Evolutionary conservation across 2,329 filamentous ascomycete genomes (phyloP), one percentile per base, ranked within the genome.

Genomic region (Pseudogymnoascus sp.): DNA sequence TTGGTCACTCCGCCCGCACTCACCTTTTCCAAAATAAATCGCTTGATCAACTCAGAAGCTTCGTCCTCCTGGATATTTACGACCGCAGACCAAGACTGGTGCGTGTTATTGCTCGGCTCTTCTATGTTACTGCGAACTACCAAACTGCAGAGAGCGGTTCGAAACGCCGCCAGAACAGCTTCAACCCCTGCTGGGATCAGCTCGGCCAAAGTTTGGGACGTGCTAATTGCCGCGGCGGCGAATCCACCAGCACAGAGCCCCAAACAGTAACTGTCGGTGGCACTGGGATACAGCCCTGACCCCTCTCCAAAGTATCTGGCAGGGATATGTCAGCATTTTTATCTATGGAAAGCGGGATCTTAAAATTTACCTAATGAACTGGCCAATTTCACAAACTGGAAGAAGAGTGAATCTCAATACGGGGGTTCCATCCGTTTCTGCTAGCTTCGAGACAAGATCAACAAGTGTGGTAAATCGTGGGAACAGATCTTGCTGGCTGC

Each of bases 231-330:
- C 1, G 67, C 68, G 4, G 69, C 68, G 15, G 70, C 65, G 30
- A 71, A 57, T 2, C 65, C 62, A 28, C 70, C 70, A 1, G 67
- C 70, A 60, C 69, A 70, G n/a, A 71, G 59, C 33, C 69, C 69
- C 9, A 53, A 18, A 33, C 30, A 53, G n/a, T 53, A 53, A 28
- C 47, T 53, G 5, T 53, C 47, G 9, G n/a, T 35, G 28, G 47
- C 47, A 33, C 47, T 53, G 15, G 47, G 47, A 11, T 53, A 53
- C 28, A 15, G 25, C 47, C 47, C 18, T 53, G 47, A 35, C 5
- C 47, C 47, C 6, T 35, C 47, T 2, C 47, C 47, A 53, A 33
- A 53, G 28, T 53, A 53, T 33, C 47, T 53, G 6, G 5, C 2
- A 33, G 9, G 2, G 47, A 8, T 20, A 7, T n/a, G 15, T 53